Percentiles rank a stretch among this genome's conserved stretches.
These are phyloP conservation scores for Fusarium metavorans DNA, from an alignment of 2,329 filamentous ascomycete species.

Conservation along the genomic window DNA sequence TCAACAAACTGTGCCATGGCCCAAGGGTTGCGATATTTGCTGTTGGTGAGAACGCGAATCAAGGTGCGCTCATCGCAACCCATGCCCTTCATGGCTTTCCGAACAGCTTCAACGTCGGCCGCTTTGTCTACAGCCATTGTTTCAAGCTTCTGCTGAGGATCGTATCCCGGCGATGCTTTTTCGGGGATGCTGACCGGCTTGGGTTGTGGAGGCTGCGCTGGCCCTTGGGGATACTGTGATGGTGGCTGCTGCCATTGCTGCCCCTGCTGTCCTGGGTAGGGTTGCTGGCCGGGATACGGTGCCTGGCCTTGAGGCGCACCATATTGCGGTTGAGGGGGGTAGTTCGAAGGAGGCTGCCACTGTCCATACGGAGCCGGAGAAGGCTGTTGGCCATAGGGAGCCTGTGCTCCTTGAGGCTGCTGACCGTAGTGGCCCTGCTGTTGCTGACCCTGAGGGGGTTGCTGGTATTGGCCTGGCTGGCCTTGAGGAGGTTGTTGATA, in stretches of 20 bases:
- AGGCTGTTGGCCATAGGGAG: constrained; percentile 15
- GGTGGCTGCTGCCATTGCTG: constrained; percentile 16
- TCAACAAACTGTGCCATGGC: constrained; percentile 47
- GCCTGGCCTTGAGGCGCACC: constrained; percentile 20
- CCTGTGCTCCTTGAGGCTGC: constrained; percentile 38
- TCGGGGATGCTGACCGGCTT: constrained; percentile 33
- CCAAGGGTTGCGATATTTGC: constrained; percentile 50
- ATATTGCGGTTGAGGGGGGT: constrained; percentile 22
- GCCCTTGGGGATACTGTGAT: neutral
- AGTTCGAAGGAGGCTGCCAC: constrained; percentile 21
- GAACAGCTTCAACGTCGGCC: constrained; percentile 45
- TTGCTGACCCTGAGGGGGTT: constrained; percentile 8
- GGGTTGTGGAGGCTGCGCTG: constrained; percentile 15
- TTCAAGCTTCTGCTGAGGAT: constrained; percentile 42
- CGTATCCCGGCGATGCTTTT: constrained; percentile 47
- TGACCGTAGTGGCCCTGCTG: constrained; percentile 25
- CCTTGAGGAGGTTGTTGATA: constrained; percentile 3
- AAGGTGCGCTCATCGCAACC: constrained; percentile 50
- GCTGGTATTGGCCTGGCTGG: constrained; percentile 8
- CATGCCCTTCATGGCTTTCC: constrained; percentile 52
- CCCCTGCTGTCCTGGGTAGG: neutral
- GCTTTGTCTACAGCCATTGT: constrained; percentile 46
- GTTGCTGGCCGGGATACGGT: constrained; percentile 12
- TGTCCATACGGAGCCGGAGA: constrained; percentile 24
- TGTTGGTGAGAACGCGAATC: constrained; percentile 45